Evolutionary conservation across 495 filamentous ascomycete species (phyloP).

Genomic region (Penicillium desertorum): DNA sequence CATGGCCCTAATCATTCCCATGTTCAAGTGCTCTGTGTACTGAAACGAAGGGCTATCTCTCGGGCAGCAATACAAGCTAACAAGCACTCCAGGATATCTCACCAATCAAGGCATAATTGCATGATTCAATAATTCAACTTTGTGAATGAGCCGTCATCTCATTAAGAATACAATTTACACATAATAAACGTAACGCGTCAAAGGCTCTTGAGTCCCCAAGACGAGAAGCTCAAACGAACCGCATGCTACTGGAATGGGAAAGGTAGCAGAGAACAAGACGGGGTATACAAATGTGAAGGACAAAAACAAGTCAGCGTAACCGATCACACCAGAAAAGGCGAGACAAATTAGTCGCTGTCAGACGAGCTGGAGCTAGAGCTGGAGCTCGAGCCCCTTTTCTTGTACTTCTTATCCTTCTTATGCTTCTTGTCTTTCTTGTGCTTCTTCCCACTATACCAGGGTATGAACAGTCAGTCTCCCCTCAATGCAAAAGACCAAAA

Average conservation of each 20-base stretch:
- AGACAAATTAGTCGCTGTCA: constrained; percentile 16
- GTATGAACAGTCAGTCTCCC: constrained; percentile 16
- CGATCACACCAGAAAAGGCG: neutral
- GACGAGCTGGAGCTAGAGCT: constrained; percentile 36
- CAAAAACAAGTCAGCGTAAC: neutral
- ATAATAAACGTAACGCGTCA: constrained; percentile 1
- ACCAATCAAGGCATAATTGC: neutral
- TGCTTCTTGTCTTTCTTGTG: constrained; percentile 29
- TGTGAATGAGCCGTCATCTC: neutral
- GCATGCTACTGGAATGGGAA: neutral
- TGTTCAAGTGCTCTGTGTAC: neutral
- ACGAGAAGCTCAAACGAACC: neutral
- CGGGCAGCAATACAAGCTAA: neutral
- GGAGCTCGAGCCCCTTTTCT: constrained; percentile 27
- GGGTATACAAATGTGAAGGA: constrained; percentile 5
- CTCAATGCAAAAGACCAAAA: neutral
- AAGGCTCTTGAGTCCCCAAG: neutral
- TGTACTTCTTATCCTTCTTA: constrained; percentile 35
- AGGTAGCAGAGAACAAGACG: neutral
- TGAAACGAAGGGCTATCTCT: neutral
- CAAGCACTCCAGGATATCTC: neutral
- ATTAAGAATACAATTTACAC: constrained; percentile 6
- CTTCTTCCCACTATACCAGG: constrained; percentile 18
- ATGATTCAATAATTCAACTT: neutral
- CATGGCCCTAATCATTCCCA: neutral